Base-by-base conservation (phyloP, 148 eudicot species). In the Camellia japonica region DNA sequence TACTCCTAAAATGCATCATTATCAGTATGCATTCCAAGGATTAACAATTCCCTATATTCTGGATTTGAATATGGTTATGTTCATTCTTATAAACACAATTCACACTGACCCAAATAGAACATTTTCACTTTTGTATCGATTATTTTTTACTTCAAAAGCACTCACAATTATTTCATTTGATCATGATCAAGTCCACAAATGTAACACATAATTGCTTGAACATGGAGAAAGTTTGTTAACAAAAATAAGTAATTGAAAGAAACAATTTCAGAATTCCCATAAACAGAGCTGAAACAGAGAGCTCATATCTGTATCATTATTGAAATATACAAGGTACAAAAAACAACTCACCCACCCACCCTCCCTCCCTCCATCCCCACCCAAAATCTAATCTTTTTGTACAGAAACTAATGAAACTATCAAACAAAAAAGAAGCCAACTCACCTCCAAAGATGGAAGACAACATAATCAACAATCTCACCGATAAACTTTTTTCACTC, bases 381-480 rank as follows among this genome's bases (percentile, higher is more conserved):
- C 55, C 56, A 77, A 82, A 82, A 51, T 15, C 63, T 65, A 51
- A 43, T 43, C 71, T 68, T 58, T 87, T 81, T 90, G 85, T 86
- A 86, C 90, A 87, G 82, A 87, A 61, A 47, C 82, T 69, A 81
- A 76, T 71, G 30, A 69, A 82, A 1, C 80, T 74, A 82, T 66
- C 56, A 68, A 82, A 85, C 80, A 74, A 76, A 64, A 73, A 52
- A 52, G 13, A 77, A 72, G n/a, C 70, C 61, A 80, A 82, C 79
- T 82, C 78, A 78, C 76, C 81, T 73, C 77, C 75, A 83, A 79
- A 81, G 65, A 78, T 59, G 42, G 68, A 68, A 79, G 63, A 56
- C 63, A 11, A 44, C 81, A 44, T 62, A 15, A 78, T 65, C 74
- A 80, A 74, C 78, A 52, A 18, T 23, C 20, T 20, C n/a, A 8